Evolutionary conservation across 140 eudicot genomes (phyloP), one percentile per base, ranked within the genome.

Genomic region (Cichorium intybus): DNA sequence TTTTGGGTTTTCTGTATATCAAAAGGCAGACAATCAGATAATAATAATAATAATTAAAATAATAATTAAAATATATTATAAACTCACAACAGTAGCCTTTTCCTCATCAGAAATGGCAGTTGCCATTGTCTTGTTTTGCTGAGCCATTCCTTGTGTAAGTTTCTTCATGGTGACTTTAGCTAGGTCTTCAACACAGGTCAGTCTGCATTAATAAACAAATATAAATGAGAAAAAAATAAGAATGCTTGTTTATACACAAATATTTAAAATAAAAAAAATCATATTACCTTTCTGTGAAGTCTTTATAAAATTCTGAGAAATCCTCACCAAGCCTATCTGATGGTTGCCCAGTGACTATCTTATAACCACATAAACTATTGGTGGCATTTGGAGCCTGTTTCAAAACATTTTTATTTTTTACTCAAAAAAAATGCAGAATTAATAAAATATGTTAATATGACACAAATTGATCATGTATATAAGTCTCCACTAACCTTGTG

Each of bases 301-400:
- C 98, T 72, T 87, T 92, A 64, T 80, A 68, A 16, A 70, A 72
- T 68, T 88, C 96, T 4, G 95, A 81, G 79, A 92, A 92, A 80
- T 92, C 96, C 80, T 92, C 96, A 50, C 98, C 98, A 22, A 92
- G 91, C 80, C 96, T 82, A 77, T 92, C 98, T 55, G 98, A 92
- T 56, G 98, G 98, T 70, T 92, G 96, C 20, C 98, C 98, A 35
- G 98, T 92, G 60, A 92, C 95, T 64, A 92, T 83, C 72, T 88
- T 92, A 84, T 82, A 92, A 62, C 96, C 98, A 46, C 98, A 92
- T 56, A 92, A 81, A 70, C 96, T 82, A 69, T 92, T 92, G 17
- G 98, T 85, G 29, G 98, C 98, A 74, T 92, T 92, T 41, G 98
- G 98, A 62, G 92, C 96, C 98, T 92, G 84, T 68, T 35, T 15